Conservation (phyloP, 2,329 filamentous ascomycete genomes). For the Trichoderma afroharzianum region DNA sequence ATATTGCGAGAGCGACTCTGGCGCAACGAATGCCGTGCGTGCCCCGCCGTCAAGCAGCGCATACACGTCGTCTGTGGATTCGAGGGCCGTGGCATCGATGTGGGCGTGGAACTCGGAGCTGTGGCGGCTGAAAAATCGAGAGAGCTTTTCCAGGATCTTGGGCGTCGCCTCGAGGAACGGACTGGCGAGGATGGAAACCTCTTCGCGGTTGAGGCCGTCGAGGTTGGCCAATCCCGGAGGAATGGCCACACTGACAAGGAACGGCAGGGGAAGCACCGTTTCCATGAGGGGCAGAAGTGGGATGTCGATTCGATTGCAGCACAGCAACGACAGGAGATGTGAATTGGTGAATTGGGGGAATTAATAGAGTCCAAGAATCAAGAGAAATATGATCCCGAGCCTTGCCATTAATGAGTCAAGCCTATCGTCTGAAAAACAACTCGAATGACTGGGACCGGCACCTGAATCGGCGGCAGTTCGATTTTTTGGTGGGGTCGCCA, state of each 20-base stretch:
- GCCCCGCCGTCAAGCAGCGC: constrained; percentile 82
- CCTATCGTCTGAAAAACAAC: constrained; percentile 7
- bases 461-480: constrained; percentile 17
- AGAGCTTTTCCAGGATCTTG: constrained; percentile 44
- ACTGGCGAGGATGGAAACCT: constrained; percentile 57
- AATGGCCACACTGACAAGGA: constrained; percentile 56
- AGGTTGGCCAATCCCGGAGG: constrained; percentile 45
- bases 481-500: constrained; percentile 21
- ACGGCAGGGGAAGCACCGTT: constrained; percentile 60
- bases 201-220: constrained; percentile 53
- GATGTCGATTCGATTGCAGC: not conserved
- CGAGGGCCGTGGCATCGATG: constrained; percentile 70
- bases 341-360: not conserved
- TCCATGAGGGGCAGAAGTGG: constrained; percentile 48
- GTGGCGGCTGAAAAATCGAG: constrained; percentile 47
- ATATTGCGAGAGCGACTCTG: constrained; percentile 61
- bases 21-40: constrained; percentile 75
- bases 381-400: not conserved
- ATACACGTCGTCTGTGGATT: constrained; percentile 68
- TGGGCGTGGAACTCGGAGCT: constrained; percentile 59
- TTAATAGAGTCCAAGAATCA: not conserved
- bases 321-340: not conserved
- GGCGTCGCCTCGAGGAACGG: constrained; percentile 55
- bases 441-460: constrained; percentile 14
- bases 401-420: constrained; percentile 12